These are phyloP conservation scores for Ogataea populi-albae DNA, from an alignment of 805 yeast genomes.

Conservation along the genomic window DNA sequence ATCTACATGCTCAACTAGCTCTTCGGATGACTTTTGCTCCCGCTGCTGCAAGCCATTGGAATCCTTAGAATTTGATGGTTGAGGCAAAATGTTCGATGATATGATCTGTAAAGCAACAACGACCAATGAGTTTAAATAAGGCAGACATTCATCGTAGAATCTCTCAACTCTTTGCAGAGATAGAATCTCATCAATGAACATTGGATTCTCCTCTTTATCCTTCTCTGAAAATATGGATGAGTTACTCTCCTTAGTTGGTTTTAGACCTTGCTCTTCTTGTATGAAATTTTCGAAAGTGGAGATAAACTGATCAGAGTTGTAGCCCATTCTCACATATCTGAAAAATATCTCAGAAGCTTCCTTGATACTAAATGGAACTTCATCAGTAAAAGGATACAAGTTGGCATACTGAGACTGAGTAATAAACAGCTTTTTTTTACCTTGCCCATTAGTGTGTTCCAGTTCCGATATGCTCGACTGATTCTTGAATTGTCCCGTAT, in stretches of 20 bases:
- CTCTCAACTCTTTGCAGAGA: slow-evolving; percentile 55
- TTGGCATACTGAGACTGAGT: slow-evolving; percentile 34
- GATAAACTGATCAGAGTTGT: slow-evolving; percentile 70
- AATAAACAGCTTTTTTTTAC: slow-evolving; percentile 31
- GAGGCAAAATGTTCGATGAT: slow-evolving; percentile 42
- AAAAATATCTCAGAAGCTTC: slow-evolving; percentile 75
- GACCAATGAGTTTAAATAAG: slow-evolving; percentile 60
- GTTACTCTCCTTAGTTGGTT: slow-evolving; percentile 2
- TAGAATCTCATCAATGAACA: slow-evolving; percentile 34
- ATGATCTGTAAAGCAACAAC: slow-evolving; percentile 63
- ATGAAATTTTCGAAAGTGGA: slow-evolving; percentile 67
- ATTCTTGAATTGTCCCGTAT: slow-evolving; percentile 28
- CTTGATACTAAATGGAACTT: slow-evolving; percentile 67
- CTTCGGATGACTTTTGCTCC: slow-evolving; percentile 21
- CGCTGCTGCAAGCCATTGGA: slow-evolving; percentile 4
- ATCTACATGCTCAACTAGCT: slow-evolving; percentile 14
- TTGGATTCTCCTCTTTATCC: slow-evolving; percentile 35
- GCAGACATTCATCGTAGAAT: slow-evolving; percentile 52
- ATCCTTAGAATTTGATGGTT: slow-evolving; percentile 22
- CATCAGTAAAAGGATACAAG: slow-evolving; percentile 29
- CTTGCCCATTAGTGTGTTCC: slow-evolving; percentile 31
- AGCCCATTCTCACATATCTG: slow-evolving; percentile 59
- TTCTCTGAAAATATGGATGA: slow-evolving; percentile 21
- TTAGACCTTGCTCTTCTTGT: slow-evolving; percentile 50
- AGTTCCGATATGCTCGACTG: slow-evolving; percentile 28